Conservation (phyloP, 108 stramenopile genomes). For the Skeletonema menzelii region DNA sequence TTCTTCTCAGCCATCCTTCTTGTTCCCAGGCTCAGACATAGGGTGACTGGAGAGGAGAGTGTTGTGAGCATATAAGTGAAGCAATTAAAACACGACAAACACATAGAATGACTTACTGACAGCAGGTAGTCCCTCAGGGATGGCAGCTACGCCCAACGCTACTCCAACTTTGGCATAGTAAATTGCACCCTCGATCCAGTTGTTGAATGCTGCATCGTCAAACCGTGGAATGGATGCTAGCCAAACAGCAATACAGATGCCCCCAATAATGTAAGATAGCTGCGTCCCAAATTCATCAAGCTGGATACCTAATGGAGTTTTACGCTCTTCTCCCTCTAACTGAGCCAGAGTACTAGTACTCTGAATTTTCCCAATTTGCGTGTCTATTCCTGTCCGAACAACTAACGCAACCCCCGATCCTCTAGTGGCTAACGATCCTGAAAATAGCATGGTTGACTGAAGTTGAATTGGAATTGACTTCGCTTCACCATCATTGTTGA, state of each 20-base stretch:
- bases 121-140: conserved; percentile 97
- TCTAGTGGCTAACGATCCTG: conserved; percentile 86
- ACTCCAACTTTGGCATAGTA: conserved; percentile 97
- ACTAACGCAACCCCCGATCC: conserved; percentile 90
- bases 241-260: conserved; percentile 90
- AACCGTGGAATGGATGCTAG: conserved; percentile 84
- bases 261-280: conserved; percentile 90
- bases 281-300: conserved; percentile 92
- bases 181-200: conserved; percentile 71
- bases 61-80: too few relatives aligned
- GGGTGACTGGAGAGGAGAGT: conserved; percentile 53
- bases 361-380: conserved; percentile 95
- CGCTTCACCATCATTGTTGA: not conserved
- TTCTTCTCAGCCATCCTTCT: conserved; percentile 86
- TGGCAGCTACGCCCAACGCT: conserved; percentile 98
- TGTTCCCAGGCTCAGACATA: conserved; percentile 96
- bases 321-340: conserved; percentile 56
- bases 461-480: conserved; percentile 51
- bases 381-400: conserved; percentile 81
- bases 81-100: too few relatives aligned
- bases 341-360: conserved; percentile 65
- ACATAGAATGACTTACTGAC: conserved; percentile 43
- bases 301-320: conserved; percentile 92
- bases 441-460: conserved; percentile 86
- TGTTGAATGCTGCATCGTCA: conserved; percentile 65